These are phyloP conservation scores for Cutaneotrichosporon dermatis DNA, from an alignment of 1,284 basidiomycete species.

Conservation along the genomic window DNA sequence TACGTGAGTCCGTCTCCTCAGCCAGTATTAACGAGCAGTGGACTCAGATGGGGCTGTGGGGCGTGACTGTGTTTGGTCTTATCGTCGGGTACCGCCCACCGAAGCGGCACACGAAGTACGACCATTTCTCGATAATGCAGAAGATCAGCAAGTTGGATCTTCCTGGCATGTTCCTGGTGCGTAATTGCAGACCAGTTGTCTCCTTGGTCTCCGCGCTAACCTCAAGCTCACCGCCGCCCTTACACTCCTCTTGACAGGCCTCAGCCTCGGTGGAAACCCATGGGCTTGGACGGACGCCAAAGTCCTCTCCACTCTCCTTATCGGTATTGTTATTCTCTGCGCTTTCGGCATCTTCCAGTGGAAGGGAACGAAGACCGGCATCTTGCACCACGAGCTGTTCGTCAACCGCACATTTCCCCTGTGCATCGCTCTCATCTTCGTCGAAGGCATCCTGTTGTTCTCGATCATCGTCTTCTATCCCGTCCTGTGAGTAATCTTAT, in stretches of 20 bases:
- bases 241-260: slow-evolving; percentile 2
- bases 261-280: slow-evolving; percentile 11
- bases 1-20: not conserved
- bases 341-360: slow-evolving; percentile 11
- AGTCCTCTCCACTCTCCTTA: slow-evolving; percentile 6
- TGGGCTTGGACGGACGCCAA: slow-evolving; percentile 11
- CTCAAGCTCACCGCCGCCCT: slow-evolving; percentile 1
- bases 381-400: slow-evolving; percentile 23
- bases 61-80: not conserved
- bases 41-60: slow-evolving; percentile 16
- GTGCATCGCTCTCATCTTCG: slow-evolving; percentile 16
- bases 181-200: too few species aligned
- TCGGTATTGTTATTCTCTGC: slow-evolving; percentile 5
- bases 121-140: slow-evolving; percentile 5
- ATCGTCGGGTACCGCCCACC: slow-evolving; percentile 11
- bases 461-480: slow-evolving; percentile 18
- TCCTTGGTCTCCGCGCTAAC: not conserved
- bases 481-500: slow-evolving; percentile 3
- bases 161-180: slow-evolving; percentile 6
- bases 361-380: slow-evolving; percentile 11
- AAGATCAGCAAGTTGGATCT: slow-evolving; percentile 11
- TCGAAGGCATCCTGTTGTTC: slow-evolving; percentile 21
- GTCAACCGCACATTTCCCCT: slow-evolving; percentile 13
- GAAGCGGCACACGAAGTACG: slow-evolving; percentile 13
- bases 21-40: slow-evolving; percentile 3